Base-by-base conservation (phyloP, 305 asterid genomes). In the Euphrasia arctica region DNA sequence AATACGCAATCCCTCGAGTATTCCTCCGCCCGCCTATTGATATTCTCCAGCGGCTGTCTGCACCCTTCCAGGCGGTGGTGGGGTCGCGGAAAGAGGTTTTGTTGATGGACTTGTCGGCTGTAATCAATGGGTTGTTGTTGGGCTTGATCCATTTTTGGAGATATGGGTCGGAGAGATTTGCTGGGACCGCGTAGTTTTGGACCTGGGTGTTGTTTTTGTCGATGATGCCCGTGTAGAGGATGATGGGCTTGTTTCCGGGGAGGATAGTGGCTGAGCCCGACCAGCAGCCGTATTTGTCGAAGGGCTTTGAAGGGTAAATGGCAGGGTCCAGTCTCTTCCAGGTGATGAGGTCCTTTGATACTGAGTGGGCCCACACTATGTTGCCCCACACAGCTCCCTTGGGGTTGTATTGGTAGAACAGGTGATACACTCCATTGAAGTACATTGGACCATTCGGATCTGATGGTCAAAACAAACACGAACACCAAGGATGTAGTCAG, bases 371-470 rank as follows among this genome's bases (percentile, higher is more conserved):
- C 88, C 88, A 82, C 0, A 77, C 81, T 1, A 82, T 79, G 28
- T 82, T 77, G 47, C 85, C 88, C 83, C 83, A 82, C 1, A 77
- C 76, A 10, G 81, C 70, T 0, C 88, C 87, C 18, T 55, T 70
- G 18, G 80, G 81, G 36, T 82, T 82, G 77, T 79, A 79, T 15
- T 82, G 87, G 6, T 82, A 82, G 58, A 82, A 82, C 5, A 82
- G 73, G 58, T 82, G 88, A 10, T 82, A 82, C 52, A 75, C 62
- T 36, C 85, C 85, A 4, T 73, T 79, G 78, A 59, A 79, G 57
- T 77, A 79, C 83, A 82, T 75, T 56, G 88, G 88, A 80, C 82
- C 85, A 66, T 80, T 80, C 41, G 85, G 85, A 69, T 80, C 85
- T 80, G 76, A 54, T 43, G 64, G 56, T 51, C 62, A 61, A 32